Base-by-base conservation (phyloP, 73 alveolate genomes). In the Tetrahymena elliotti region DNA sequence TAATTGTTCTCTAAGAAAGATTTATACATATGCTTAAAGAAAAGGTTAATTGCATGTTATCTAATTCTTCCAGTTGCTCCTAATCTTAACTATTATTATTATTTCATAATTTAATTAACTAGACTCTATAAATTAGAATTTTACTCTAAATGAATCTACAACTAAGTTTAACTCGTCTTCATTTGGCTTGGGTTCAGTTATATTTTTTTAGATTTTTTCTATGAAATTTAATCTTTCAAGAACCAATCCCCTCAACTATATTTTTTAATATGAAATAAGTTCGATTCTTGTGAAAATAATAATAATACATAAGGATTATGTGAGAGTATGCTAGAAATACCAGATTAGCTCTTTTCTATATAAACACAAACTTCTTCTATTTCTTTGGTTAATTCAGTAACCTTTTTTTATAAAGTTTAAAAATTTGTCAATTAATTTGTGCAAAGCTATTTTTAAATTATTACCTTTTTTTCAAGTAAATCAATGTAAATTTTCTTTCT, bases 401-500 rank as follows among this genome's bases (percentile, higher is more conserved):
- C 83, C 54, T 94, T 35, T 18, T 94, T 94, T 16, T 40, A 54
- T 27, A 84, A 94, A 47, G 84, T 88, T 0, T 84, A 40, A 8
- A 35, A 27, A 36, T 84, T 93, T 12, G 84, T 94, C 24, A 35
- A 84, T 38, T 94, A 34, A 16, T 84, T 35, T 39, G 96, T 38
- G 5, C 35, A 52, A 18, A 94, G 94, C 20, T 53, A 68, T 22
- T 96, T 93, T 37, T 83, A 88, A 41, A 94, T 84, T 15, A 34
- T 94, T 33, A 96, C 97, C 35, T 96, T 96, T 94, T 94, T 96
- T 54, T 96, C 97, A 13, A 96, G 94, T 35, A 92, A 82, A 16
- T 92, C 95, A 36, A 96, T 96, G 52, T 96, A 96, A 31, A 94
- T 68, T 83, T 96, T 96, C 97, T 96, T 96, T 37, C 97, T 96